Evolutionary conservation across 305 asterid species (phyloP), one percentile per base, ranked within the genome.

Genomic region (Euphrasia arctica): DNA sequence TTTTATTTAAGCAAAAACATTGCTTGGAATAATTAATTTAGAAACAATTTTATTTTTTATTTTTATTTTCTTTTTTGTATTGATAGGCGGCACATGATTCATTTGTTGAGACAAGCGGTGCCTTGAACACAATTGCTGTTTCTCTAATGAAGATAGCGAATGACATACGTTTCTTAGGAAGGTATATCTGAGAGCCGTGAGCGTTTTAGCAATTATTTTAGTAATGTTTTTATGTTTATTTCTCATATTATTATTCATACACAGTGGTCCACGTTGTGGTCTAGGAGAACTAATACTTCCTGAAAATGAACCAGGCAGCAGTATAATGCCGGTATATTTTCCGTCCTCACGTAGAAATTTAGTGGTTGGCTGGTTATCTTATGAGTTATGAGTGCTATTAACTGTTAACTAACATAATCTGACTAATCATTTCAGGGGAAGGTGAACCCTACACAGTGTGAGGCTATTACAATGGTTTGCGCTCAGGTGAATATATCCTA

Each of bases 291-390:
- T 90, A 75, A 79, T 85, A 66, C 99, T 93, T 76, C 99, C 99
- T 57, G 99, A 93, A 79, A 93, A 93, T 80, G 99, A 93, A 80
- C 97, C 98, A 36, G 97, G 98, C 68, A 93, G 97, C 93, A 90
- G 99, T 74, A 90, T 93, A 69, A 93, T 93, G 97, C 99, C 97
- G 67, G 97, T 93, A n/a, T 15, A 15, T 18, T 6, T 52, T 52
- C 25, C 3, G 9, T 15, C 0, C 25, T 15, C 2, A 1, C 34
- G 72, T 72, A 58, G 42, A 9, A 62, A 32, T 67, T 32, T 63
- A 25, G 29, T 49, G 11, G 11, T 6, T 61, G 10, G 43, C 22
- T 29, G 55, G 15, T 52, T 4, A 52, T 52, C 9, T 43, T 66
- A 18, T 47, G 58, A 27, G 22, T 42, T 66, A 14, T 66, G 41